phyloP scores from a whole-genome alignment of 352 stramenopile genomes.

The Pilasporangium apinafurcum region DNA sequence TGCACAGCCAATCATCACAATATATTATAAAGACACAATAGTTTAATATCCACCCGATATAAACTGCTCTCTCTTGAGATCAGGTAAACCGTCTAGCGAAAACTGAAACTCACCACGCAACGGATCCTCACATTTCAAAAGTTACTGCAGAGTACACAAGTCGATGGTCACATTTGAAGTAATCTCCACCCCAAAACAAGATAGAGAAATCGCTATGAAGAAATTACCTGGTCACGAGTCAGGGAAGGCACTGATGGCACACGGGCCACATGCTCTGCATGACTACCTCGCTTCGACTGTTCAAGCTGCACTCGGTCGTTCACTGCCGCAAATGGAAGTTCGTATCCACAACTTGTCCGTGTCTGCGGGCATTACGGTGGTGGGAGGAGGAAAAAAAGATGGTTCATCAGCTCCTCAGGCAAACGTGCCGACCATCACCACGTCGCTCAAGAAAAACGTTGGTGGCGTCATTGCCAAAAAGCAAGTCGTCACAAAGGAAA shows the following conservation, averaged over 20 bases:
- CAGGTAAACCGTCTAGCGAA: no score
- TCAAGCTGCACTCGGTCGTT: not conserved
- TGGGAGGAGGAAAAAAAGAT: not conserved
- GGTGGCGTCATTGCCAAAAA: slow-evolving; percentile 4
- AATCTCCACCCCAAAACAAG: no score
- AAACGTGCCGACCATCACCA: slow-evolving; percentile 11
- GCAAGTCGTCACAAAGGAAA: slow-evolving; percentile 5
- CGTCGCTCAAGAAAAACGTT: slow-evolving; percentile 7
- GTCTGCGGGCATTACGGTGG: slow-evolving; percentile 4
- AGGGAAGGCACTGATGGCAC: not conserved
- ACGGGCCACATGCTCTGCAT: not conserved
- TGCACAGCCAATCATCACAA: no score
- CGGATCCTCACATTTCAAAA: no score
- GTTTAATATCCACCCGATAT: no score
- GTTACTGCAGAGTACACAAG: no score
- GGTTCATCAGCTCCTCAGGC: not conserved
- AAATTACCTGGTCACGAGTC: no score
- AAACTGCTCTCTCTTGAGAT: no score
- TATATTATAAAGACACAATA: no score
- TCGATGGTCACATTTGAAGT: no score
- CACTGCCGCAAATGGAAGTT: slow-evolving; percentile 13
- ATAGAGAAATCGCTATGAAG: no score
- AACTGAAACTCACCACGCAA: no score
- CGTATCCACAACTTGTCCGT: slow-evolving; percentile 8
- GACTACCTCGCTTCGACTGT: slow-evolving; percentile 1